Evolutionary conservation across 495 filamentous ascomycete species (phyloP).

Genomic region (Margaritispora aquatica): DNA sequence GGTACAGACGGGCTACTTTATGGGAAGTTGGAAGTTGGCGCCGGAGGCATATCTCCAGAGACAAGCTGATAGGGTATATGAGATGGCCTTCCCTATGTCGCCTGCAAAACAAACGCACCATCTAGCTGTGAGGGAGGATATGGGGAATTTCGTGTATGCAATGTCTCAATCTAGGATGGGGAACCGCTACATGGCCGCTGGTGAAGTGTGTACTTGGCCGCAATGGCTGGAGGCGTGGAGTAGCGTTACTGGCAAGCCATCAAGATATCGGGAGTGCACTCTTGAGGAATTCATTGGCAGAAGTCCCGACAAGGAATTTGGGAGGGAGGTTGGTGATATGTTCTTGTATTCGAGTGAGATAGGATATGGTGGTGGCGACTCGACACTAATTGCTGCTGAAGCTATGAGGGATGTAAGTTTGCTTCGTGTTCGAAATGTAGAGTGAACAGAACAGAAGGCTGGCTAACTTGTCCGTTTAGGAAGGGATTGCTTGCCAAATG

Average conservation of each 20-base stretch:
- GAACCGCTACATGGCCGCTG: neutral
- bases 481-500: neutral
- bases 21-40: slow-evolving; percentile 21
- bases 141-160: slow-evolving; percentile 1
- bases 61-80: slow-evolving; percentile 27
- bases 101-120: neutral
- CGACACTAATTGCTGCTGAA: slow-evolving; percentile 31
- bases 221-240: slow-evolving; percentile 1
- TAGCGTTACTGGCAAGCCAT: neutral
- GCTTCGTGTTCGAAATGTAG: neutral
- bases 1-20: slow-evolving; percentile 4
- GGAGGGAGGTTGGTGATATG: slow-evolving; percentile 21
- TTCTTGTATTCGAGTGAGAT: slow-evolving; percentile 25
- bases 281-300: slow-evolving; percentile 20
- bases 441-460: neutral
- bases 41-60: slow-evolving; percentile 32
- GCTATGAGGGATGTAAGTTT: slow-evolving; percentile 32
- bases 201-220: neutral
- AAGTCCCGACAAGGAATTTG: slow-evolving; percentile 28
- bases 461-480: neutral
- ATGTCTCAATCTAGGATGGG: neutral
- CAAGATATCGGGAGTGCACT: neutral
- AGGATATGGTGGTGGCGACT: slow-evolving; percentile 31
- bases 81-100: slow-evolving; percentile 36
- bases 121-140: neutral